A percentile compares a stretch with the other conserved stretches of the same genome.
phyloP scores from a whole-genome alignment of 2,329 filamentous ascomycete species.

The Aspergillus candidus region DNA sequence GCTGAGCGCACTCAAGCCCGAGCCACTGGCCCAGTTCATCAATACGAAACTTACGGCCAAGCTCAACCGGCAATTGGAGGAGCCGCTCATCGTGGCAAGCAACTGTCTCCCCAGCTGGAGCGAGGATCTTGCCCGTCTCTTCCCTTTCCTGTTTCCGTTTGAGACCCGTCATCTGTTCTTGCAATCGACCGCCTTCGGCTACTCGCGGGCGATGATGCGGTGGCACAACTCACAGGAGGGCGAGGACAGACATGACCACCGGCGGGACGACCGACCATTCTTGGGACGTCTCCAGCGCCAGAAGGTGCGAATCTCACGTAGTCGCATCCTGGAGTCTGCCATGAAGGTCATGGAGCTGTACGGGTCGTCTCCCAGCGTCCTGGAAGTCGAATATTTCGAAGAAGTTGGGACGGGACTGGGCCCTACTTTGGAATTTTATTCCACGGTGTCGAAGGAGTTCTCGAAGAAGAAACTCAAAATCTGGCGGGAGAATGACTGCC shows the following conservation, averaged over 20 bases:
- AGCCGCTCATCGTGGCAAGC: constrained; percentile 93
- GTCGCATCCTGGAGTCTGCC: constrained; percentile 92
- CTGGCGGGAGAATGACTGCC: constrained; percentile 83
- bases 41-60: constrained; percentile 98
- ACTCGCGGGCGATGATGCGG: constrained; percentile 91
- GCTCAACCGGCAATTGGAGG: constrained; percentile 91
- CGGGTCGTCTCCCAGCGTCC: constrained; percentile 87
- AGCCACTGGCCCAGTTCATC: constrained; percentile 89
- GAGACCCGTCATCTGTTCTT: constrained; percentile 95
- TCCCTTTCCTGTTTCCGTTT: constrained; percentile 96
- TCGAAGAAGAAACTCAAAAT: constrained; percentile 95
- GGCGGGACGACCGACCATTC: constrained; percentile 83
- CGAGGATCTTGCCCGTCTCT: constrained; percentile 85
- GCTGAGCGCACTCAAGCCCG: constrained; percentile 63
- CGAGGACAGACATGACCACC: constrained; percentile 74
- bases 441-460: constrained; percentile 93
- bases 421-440: constrained; percentile 95
- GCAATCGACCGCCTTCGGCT: constrained; percentile 96
- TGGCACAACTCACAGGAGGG: constrained; percentile 89
- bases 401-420: constrained; percentile 95
- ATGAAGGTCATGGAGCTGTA: constrained; percentile 99
- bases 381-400: constrained; percentile 98
- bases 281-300: constrained; percentile 87
- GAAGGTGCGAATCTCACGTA: constrained; percentile 93
- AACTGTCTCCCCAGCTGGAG: constrained; percentile 95